Conservation (phyloP, 352 stramenopile species). For the Pythium sukuiense region DNA sequence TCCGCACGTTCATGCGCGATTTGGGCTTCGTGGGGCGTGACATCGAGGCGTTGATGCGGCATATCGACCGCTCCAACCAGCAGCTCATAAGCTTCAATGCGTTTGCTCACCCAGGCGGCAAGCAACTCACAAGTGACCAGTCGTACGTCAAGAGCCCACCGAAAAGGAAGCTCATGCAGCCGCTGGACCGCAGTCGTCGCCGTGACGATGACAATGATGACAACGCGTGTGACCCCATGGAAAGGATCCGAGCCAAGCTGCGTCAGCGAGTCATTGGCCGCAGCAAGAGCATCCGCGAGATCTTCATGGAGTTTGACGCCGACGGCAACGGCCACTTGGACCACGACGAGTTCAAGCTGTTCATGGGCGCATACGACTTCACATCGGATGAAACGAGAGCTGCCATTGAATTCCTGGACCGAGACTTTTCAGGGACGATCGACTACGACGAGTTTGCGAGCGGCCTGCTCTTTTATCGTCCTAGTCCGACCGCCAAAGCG, state of each 20-base stretch:
- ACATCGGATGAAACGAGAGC: constrained; percentile 39
- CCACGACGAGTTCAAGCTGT: constrained; percentile 65
- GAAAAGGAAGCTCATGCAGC: constrained; percentile 43
- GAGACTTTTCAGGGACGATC: constrained; percentile 60
- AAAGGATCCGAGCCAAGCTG: constrained; percentile 53
- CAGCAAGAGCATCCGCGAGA: constrained; percentile 73
- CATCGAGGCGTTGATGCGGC: constrained; percentile 46
- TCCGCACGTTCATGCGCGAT: constrained; percentile 51
- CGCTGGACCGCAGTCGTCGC: constrained; percentile 23
- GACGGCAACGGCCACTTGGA: constrained; percentile 63
- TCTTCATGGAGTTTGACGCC: constrained; percentile 67
- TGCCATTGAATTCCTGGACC: constrained; percentile 56
- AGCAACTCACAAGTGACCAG: constrained; percentile 37
- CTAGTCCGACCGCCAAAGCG: constrained; percentile 10
- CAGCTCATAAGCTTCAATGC: constrained; percentile 53
- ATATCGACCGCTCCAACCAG: constrained; percentile 39
- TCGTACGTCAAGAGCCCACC: constrained; percentile 40
- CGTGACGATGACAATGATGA: constrained; percentile 24
- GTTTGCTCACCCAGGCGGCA: constrained; percentile 41
- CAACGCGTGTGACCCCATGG: constrained; percentile 39
- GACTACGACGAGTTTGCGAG: constrained; percentile 76
- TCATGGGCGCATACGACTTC: constrained; percentile 68
- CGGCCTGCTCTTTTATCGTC: constrained; percentile 63
- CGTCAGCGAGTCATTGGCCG: constrained; percentile 64
- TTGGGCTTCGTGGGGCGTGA: constrained; percentile 53